These are phyloP conservation scores for Malassezia furfur DNA, from an alignment of 1,284 basidiomycete genomes.

Conservation along the genomic window DNA sequence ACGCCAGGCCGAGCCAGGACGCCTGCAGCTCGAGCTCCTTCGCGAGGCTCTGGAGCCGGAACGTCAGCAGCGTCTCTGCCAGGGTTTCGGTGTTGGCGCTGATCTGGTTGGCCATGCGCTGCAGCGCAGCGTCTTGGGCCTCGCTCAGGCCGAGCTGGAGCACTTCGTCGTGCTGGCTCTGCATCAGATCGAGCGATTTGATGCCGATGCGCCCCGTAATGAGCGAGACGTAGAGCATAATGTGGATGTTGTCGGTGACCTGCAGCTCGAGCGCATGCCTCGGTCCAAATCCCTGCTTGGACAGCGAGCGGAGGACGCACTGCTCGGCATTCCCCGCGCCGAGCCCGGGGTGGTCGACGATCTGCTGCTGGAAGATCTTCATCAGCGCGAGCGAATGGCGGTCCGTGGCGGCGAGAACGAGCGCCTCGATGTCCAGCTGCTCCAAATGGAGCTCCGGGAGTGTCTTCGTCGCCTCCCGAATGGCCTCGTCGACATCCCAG, in stretches of 20 bases:
- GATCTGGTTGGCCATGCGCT: conserved; percentile 8
- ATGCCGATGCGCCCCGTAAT: conserved; percentile 7
- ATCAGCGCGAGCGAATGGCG: conserved; percentile 8
- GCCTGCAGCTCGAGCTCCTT: conserved; percentile 1
- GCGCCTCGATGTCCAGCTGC: conserved; percentile 7
- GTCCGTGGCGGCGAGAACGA: conserved; percentile 7
- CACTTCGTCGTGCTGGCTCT: background rate
- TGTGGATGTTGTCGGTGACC: conserved; percentile 1
- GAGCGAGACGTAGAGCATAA: conserved; percentile 10
- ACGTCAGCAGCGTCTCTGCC: background rate
- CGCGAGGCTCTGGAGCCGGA: conserved; percentile 6
- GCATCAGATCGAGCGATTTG: conserved; percentile 1
- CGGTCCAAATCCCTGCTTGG: background rate
- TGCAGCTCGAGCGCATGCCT: conserved; percentile 4
- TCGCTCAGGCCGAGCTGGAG: conserved; percentile 1
- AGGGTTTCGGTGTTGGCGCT: background rate
- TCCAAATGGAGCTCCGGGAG: background rate
- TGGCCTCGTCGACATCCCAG: conserved; percentile 8
- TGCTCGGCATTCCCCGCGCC: background rate
- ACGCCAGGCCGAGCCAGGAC: conserved; percentile 12
- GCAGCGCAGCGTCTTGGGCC: conserved; percentile 1
- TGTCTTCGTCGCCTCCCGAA: background rate
- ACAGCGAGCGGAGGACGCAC: conserved; percentile 5
- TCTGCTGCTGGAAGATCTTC: conserved; percentile 4
- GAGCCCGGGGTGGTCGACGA: background rate